Base-by-base conservation (phyloP, 208 protist species). In the Trypanosoma rangeli region DNA sequence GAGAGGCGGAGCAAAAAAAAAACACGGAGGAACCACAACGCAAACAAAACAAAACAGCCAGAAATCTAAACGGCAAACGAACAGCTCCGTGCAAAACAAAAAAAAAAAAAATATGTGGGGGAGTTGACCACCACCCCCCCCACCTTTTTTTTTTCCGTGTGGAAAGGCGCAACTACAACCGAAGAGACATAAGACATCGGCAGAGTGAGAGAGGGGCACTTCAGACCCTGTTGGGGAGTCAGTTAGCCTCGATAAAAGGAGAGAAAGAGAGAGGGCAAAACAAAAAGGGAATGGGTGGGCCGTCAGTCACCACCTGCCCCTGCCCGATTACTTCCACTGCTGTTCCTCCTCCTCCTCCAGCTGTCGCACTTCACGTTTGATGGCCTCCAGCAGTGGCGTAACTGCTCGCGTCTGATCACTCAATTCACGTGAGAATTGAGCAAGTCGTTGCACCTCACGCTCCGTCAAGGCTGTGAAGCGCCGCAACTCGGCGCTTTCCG, bases 261-360 rank as follows among this genome's bases (percentile, higher is more conserved):
- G 39, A 67, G 22, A 71, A 61, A 64, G 66, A n/a, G 44, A 60
- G 20, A 59, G n/a, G n/a, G n/a, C n/a, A 69, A 26, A 68, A 29
- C 52, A 48, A 65, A 54, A 66, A 71, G n/a, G n/a, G 22, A 67
- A 62, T 33, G 69, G 16, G 16, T 56, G 26, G 54, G 42, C 33
- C 62, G 22, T 64, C 63, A 70, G 26, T 46, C n/a, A 46, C 49
- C 15, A 48, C 28, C 24, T 37, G 66, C 16, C 15, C 44, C 20
- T 31, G 22, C 49, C n/a, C 3, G 10, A 48, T 46, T 39, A 48
- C 55, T 28, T 13, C 59, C 20, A 44, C 50, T 16, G n/a, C 57
- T 37, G 22, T 48, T 22, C 35, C 28, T 49, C 31, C 46, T 72
- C 67, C 44, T 44, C 46, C 42, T 42, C 37, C 18, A 72, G 31